phyloP scores from a whole-genome alignment of 1,284 basidiomycete species.

The Omphalotus olearius region DNA sequence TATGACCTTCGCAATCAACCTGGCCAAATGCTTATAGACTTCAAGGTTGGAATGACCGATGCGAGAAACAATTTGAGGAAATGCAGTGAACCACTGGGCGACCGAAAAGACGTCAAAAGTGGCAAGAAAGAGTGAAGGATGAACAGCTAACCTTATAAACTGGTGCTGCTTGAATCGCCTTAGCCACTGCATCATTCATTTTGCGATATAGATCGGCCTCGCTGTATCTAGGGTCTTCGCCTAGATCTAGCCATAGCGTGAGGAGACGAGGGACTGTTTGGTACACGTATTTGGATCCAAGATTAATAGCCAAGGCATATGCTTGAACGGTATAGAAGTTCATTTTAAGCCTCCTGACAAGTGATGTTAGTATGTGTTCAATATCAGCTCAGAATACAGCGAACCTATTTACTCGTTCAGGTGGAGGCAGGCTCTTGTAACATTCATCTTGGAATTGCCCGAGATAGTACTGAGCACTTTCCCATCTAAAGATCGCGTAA shows the following conservation, averaged over 20 bases:
- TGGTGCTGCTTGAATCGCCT: slow-evolving; percentile 58
- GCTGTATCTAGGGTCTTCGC: slow-evolving; percentile 50
- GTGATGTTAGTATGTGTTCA: slow-evolving; percentile 5
- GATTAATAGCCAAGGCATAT: slow-evolving; percentile 72
- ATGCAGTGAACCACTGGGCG: slow-evolving; percentile 89
- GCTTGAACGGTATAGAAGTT: slow-evolving; percentile 62
- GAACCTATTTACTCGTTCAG: slow-evolving; percentile 51
- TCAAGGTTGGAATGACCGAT: slow-evolving; percentile 78
- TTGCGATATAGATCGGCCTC: slow-evolving; percentile 43
- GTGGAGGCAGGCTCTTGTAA: slow-evolving; percentile 47
- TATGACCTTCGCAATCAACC: slow-evolving; percentile 75
- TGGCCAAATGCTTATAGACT: slow-evolving; percentile 64
- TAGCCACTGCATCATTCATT: slow-evolving; percentile 53
- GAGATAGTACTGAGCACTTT: slow-evolving; percentile 82
- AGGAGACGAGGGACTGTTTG: slow-evolving; percentile 93
- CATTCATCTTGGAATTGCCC: slow-evolving; percentile 86
- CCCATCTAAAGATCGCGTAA: slow-evolving; percentile 55
- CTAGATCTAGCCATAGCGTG: slow-evolving; percentile 94
- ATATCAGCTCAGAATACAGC: slow-evolving; percentile 12
- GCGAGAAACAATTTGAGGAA: slow-evolving; percentile 95
- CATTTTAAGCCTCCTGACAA: slow-evolving; percentile 51
- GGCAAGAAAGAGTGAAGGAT: background rate
- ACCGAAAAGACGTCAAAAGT: background rate
- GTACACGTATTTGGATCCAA: slow-evolving; percentile 95
- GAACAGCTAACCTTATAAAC: slow-evolving; percentile 67